phyloP scores from a whole-genome alignment of 768 basidiomycete genomes.

The Hemileccinum impolitum region DNA sequence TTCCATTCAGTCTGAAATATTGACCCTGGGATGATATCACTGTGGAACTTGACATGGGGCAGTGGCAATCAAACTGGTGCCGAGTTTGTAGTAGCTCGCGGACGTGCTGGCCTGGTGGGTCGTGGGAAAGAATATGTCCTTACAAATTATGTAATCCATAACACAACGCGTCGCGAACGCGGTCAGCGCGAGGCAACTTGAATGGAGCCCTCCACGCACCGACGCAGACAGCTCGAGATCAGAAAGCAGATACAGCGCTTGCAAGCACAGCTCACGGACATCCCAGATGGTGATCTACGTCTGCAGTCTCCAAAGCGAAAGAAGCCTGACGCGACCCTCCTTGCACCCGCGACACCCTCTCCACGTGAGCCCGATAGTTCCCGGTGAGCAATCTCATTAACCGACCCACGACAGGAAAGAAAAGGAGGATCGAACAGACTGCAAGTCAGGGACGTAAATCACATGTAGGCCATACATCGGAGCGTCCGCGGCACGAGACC shows the following conservation, averaged over 20 bases:
- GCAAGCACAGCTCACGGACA: constrained; percentile 49
- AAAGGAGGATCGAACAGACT: constrained; percentile 41
- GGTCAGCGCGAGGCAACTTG: constrained; percentile 8
- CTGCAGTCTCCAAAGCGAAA: constrained; percentile 49
- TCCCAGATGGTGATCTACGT: constrained; percentile 24
- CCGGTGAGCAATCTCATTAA: not conserved
- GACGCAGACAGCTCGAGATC: constrained; percentile 47
- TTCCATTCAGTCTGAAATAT: not conserved
- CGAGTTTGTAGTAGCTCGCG: not conserved
- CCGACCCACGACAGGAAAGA: constrained; percentile 30
- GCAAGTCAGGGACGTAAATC: constrained; percentile 19
- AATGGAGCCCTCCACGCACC: constrained; percentile 58
- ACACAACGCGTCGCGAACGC: constrained; percentile 25
- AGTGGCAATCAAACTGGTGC: constrained; percentile 11
- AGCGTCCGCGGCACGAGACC: constrained; percentile 14
- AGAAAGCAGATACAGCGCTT: constrained; percentile 52
- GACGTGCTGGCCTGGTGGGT: not conserved
- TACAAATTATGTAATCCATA: constrained; percentile 18
- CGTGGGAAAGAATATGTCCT: constrained; percentile 13
- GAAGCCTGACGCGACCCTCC: constrained; percentile 34
- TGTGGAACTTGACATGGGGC: constrained; percentile 4
- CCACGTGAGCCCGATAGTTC: constrained; percentile 49
- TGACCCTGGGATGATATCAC: constrained; percentile 5
- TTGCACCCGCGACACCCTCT: constrained; percentile 57
- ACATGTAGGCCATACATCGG: constrained; percentile 6